phyloP scores from a whole-genome alignment of 2,329 filamentous ascomycete species.

The Aspergillus japonicus region DNA sequence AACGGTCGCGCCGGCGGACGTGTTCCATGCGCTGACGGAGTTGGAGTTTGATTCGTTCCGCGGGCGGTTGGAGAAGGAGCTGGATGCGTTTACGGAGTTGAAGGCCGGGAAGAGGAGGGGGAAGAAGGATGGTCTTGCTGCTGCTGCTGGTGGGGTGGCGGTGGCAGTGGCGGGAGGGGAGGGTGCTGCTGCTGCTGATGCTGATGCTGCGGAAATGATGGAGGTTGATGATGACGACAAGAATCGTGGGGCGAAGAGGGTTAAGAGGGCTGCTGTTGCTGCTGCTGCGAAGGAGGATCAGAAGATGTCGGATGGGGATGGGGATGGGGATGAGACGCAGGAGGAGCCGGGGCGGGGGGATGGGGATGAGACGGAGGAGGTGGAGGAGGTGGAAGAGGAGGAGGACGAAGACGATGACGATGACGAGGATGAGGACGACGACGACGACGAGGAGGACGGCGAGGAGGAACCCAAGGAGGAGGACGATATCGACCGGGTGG shows the following conservation, averaged over 20 bases:
- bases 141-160: neutral
- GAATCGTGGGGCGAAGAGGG: slow-evolving; percentile 18
- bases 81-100: slow-evolving; percentile 49
- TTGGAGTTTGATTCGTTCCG: slow-evolving; percentile 62
- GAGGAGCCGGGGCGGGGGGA: slow-evolving; percentile 22
- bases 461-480: slow-evolving; percentile 27
- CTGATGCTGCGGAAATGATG: neutral
- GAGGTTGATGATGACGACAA: slow-evolving; percentile 25
- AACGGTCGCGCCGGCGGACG: slow-evolving; percentile 61
- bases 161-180: slow-evolving; percentile 12
- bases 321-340: slow-evolving; percentile 18
- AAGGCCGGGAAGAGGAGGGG: slow-evolving; percentile 46
- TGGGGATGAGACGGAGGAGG: slow-evolving; percentile 23
- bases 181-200: slow-evolving; percentile 24
- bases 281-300: slow-evolving; percentile 12
- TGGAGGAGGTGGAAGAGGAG: slow-evolving; percentile 26
- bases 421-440: slow-evolving; percentile 26
- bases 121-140: slow-evolving; percentile 43
- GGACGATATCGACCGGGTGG: slow-evolving; percentile 39
- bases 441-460: slow-evolving; percentile 27
- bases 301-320: slow-evolving; percentile 20
- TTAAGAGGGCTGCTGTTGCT: slow-evolving; percentile 13
- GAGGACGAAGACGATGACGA: slow-evolving; percentile 24
- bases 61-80: slow-evolving; percentile 58
- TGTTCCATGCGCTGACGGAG: slow-evolving; percentile 60